Percentiles rank a stretch among this genome's conserved stretches.
phyloP scores from a whole-genome alignment of 768 basidiomycete species.

The Suillus paluster region DNA sequence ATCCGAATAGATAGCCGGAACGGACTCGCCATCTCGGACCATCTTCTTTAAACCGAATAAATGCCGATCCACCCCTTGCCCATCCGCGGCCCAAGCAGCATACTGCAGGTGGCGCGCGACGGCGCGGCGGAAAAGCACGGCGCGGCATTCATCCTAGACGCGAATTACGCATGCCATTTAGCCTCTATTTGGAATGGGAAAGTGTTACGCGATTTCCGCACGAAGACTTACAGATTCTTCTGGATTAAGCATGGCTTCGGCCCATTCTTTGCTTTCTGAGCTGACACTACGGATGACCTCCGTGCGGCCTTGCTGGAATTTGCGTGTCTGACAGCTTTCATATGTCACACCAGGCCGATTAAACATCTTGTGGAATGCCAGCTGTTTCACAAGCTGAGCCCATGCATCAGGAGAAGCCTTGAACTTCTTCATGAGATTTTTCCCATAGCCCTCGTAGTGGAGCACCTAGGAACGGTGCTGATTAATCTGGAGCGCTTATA shows the following conservation, averaged over 20 bases:
- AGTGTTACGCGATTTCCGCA: constrained; percentile 3
- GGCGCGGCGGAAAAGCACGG: constrained; percentile 73
- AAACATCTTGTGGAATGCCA: constrained; percentile 90
- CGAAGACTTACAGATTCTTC: constrained; percentile 46
- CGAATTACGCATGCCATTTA: not conserved
- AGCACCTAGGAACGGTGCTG: constrained; percentile 53
- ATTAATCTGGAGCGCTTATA: not conserved
- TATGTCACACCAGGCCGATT: constrained; percentile 81
- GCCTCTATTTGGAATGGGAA: constrained; percentile 6
- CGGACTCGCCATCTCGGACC: constrained; percentile 68
- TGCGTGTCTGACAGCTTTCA: constrained; percentile 93
- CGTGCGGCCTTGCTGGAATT: constrained; percentile 88
- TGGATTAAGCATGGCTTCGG: constrained; percentile 83
- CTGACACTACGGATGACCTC: constrained; percentile 93
- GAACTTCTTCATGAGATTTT: constrained; percentile 80
- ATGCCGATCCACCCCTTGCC: constrained; percentile 94
- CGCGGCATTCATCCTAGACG: constrained; percentile 57
- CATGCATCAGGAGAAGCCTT: constrained; percentile 92
- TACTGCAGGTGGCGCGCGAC: constrained; percentile 86
- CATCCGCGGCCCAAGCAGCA: constrained; percentile 89
- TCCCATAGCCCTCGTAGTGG: constrained; percentile 90
- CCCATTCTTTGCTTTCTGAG: constrained; percentile 83
- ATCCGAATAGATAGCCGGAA: constrained; percentile 80
- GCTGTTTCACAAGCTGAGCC: constrained; percentile 94
- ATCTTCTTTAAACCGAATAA: constrained; percentile 91